Base-by-base conservation (phyloP, 208 protist species). In the Leishmania arabica region DNA sequence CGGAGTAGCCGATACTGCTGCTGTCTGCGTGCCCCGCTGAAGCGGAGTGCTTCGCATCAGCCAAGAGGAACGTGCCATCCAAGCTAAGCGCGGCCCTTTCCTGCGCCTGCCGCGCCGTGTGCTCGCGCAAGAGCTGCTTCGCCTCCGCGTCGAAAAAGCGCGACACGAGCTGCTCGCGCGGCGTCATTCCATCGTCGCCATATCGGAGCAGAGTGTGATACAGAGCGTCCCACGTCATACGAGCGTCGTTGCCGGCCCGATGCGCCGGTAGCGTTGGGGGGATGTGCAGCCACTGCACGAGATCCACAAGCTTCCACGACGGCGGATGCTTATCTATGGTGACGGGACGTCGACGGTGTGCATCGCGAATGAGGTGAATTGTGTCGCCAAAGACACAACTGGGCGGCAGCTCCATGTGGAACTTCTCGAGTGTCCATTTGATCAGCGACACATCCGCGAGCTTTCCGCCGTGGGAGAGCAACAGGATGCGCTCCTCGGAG, bases 221-320 rank as follows among this genome's bases (percentile, higher is more conserved):
- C 31, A 97, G 82, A 15, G 90, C 92, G 79, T 98, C 95, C 92
- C 93, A 98, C 37, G 95, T 98, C 91, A 97, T 95, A 37, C 92
- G 93, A 13, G 95, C 95, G 72, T 98, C 95, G 76, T 96, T 96
- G 62, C 91, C 91, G 0, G 95, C 95, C 5, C 92, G 91, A 81
- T 98, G 95, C 13, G 91, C 95, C 1, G 93, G 88, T 3, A 96
- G 77, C 17, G 90, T 93, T 5, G 87, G 86, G 1, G 91, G 86
- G 54, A 96, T 92, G 75, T 91, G 91, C n/a, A 98, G 82, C 95
- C 95, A 98, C 86, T 93, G 90, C 51, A 95, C 91, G 37, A 98
- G 75, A 56, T 97, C 95, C 21, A 21, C 64, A 17, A 97, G 82
- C 78, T 90, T 92, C 94, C 95, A 98, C 65, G 93, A 95, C 5